Conservation (phyloP, 495 filamentous ascomycete species). For the Neurospora terricola region DNA sequence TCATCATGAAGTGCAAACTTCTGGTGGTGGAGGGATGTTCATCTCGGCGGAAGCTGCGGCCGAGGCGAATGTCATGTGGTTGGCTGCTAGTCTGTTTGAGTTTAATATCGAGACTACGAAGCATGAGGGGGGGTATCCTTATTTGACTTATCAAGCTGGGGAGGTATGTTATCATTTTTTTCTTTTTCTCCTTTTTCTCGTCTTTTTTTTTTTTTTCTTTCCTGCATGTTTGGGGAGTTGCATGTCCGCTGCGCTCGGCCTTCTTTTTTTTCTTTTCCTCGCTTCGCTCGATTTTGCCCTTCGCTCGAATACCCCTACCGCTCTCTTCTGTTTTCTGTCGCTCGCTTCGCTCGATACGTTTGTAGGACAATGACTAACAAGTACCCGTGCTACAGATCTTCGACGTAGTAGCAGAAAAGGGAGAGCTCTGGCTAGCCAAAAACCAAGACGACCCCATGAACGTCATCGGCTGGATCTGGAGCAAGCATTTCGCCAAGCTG, state of each 20-base stretch:
- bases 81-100: slow-evolving; percentile 88
- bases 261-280: background rate
- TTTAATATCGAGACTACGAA: slow-evolving; percentile 93
- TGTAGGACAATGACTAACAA: background rate
- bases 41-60: background rate
- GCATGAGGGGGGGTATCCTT: slow-evolving; percentile 88
- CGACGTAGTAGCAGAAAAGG: slow-evolving; percentile 87
- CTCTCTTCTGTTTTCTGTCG: background rate
- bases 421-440: slow-evolving; percentile 92
- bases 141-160: slow-evolving; percentile 87
- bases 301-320: background rate
- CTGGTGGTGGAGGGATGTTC: background rate
- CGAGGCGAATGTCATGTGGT: slow-evolving; percentile 51
- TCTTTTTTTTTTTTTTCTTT: background rate
- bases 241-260: slow-evolving; percentile 42
- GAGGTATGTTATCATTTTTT: slow-evolving; percentile 45
- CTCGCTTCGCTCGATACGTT: background rate
- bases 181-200: background rate
- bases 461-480: slow-evolving; percentile 96
- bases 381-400: slow-evolving; percentile 46
- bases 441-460: slow-evolving; percentile 82
- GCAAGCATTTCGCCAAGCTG: slow-evolving; percentile 85
- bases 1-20: background rate
- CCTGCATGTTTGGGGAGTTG: slow-evolving; percentile 66
- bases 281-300: slow-evolving; percentile 4